phyloP scores from a whole-genome alignment of 306 rosid genomes.

The Glycine tomentella region DNA sequence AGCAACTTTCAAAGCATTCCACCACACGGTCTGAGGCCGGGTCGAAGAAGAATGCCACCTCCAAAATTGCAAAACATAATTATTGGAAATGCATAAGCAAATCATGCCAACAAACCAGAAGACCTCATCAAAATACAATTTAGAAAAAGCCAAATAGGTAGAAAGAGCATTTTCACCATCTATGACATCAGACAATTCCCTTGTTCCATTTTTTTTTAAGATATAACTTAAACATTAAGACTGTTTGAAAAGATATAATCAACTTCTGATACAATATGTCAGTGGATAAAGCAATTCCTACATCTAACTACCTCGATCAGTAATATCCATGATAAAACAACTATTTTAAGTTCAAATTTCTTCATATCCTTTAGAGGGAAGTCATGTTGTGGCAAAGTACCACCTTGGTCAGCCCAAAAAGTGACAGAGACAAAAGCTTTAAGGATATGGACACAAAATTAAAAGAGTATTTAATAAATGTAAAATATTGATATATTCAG shows the following conservation, averaged over 20 bases:
- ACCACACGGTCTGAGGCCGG: constrained; percentile 69
- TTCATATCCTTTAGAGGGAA: not conserved
- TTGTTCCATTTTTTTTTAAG: constrained; percentile 6
- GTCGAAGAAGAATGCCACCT: constrained; percentile 84
- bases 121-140: constrained; percentile 1
- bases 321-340: not conserved
- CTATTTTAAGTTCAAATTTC: not conserved
- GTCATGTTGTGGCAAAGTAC: not conserved
- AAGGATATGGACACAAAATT: no score
- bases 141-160: not conserved
- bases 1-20: constrained; percentile 80
- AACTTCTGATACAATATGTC: constrained; percentile 9
- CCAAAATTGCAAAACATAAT: constrained; percentile 34
- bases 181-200: constrained; percentile 17
- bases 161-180: constrained; percentile 13
- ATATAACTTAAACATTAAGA: constrained; percentile 14
- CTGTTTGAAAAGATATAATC: constrained; percentile 8
- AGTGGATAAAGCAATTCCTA: constrained; percentile 26
- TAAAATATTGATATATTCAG: no score
- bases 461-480: no score
- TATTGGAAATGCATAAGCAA: constrained; percentile 22
- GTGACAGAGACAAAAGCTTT: not conserved
- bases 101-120: constrained; percentile 21
- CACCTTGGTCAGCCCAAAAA: constrained; percentile 10
- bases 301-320: not conserved